Conservation (phyloP, 495 filamentous ascomycete genomes). For the Penicillium paradoxum region DNA sequence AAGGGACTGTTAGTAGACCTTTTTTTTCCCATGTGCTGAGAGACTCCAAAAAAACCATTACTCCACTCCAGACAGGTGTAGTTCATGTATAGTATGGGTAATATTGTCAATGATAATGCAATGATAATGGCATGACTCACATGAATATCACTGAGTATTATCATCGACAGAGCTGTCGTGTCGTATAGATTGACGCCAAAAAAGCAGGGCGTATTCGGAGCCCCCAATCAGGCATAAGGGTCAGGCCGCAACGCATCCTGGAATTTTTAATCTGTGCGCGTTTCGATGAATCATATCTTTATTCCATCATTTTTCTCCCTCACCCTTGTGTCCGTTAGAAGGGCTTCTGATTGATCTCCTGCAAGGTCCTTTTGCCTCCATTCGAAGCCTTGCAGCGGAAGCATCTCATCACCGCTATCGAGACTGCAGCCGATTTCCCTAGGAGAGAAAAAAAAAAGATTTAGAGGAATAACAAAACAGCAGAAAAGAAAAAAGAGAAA, state of each 20-base stretch:
- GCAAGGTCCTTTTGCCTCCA: slow-evolving; percentile 27
- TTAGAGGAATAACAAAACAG: neutral
- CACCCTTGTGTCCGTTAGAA: slow-evolving; percentile 4
- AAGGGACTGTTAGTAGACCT: slow-evolving; percentile 6
- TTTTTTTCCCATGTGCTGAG: slow-evolving; percentile 3
- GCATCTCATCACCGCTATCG: slow-evolving; percentile 14
- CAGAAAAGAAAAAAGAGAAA: neutral
- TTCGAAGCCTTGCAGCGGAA: slow-evolving; percentile 27
- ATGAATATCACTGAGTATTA: no score
- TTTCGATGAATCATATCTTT: slow-evolving; percentile 24
- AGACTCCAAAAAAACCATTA: slow-evolving; percentile 5
- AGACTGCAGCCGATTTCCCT: slow-evolving; percentile 6
- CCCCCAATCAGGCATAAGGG: slow-evolving; percentile 28
- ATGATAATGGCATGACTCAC: neutral
- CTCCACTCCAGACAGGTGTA: slow-evolving; percentile 3
- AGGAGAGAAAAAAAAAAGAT: neutral
- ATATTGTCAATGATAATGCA: neutral
- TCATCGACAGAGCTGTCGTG: neutral
- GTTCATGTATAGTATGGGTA: neutral
- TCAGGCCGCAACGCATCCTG: slow-evolving; percentile 31
- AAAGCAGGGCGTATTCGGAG: slow-evolving; percentile 3
- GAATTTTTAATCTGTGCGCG: slow-evolving; percentile 25
- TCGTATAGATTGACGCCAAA: slow-evolving; percentile 4
- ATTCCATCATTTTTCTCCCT: slow-evolving; percentile 1
- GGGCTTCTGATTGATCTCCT: slow-evolving; percentile 20